Base-by-base conservation (phyloP, 2,329 filamentous ascomycete species). In the Akanthomyces uredinophilus region DNA sequence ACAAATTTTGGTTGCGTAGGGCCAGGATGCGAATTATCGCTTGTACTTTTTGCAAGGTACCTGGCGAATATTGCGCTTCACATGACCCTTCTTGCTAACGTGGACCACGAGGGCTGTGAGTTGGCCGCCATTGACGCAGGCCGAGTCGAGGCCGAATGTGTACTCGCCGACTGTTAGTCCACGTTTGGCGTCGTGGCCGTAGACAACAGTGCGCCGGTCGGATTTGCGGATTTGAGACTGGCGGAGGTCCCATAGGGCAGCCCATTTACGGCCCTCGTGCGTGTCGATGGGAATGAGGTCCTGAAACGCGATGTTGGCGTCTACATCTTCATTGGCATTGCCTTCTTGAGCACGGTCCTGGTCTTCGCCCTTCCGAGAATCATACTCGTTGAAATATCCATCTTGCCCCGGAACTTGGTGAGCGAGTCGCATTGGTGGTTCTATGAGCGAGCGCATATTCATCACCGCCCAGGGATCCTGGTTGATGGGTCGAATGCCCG, bases 401-500 rank as follows among this genome's bases (percentile, higher is more conserved):
- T 66, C 62, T 55, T 71, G 67, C 41, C 68, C 62, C 72, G 74
- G 59, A 68, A 74, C 65, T 69, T 79, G 65, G 77, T 74, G 74
- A 32, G 76, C 72, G 27, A 75, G 70, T 57, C 72, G 69, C 35
- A 71, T 72, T 7, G 87, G 76, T 49, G 58, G 58, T 66, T 79
- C 81, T 67, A 90, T 81, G 60, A 96, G 83, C 7, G 87, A 90
- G 62, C 92, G 87, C 91, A 99, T 96, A 71, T 92, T 95, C 92
- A 97, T 97, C 46, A 90, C 89, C 57, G 89, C 87, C 73, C 85
- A 87, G 0, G 92, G 89, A 73, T 97, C 82, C 68, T 88, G 94
- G 57, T 83, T 78, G 51, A 87, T 80, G 16, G 96, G 79, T 0
- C 83, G 74, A 0, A 96, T 77, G 5, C 87, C 89, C 0, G 94